Evolutionary conservation across 2,329 filamentous ascomycete genomes (phyloP), one percentile per base, ranked within the genome.

Genomic region (Xylaria sp.): DNA sequence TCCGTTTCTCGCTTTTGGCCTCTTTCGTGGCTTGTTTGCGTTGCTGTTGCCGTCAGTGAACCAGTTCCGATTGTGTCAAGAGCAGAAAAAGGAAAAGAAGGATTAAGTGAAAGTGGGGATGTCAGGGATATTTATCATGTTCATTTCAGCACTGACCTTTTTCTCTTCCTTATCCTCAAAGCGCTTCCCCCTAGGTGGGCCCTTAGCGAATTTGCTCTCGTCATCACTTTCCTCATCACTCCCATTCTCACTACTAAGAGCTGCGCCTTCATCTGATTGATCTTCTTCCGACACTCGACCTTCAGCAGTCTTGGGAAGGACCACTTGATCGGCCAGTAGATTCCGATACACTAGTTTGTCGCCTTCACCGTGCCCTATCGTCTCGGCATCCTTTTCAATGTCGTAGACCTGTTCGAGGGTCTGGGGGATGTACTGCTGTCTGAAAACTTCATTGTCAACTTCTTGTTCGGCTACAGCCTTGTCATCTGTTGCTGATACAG

Each of bases 361-460:
- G 23, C 91, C 92, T 72, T 92, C 86, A 5, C 94, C 94, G 52
- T 89, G 86, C 8, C 88, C 88, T 25, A 97, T 87, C 79, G 90
- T 90, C 75, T 93, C 91, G 1, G 90, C 93, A 74, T 98, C 96
- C 74, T 94, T 91, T 81, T 98, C 96, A 60, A 97, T 90, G 78
- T 99, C 94, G 80, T 98, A 98, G 4, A 99, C 95, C 78, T 99
- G 94, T 74, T 98, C 93, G 52, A 99, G 86, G 0, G 93, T 98
- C 80, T 97, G 94, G 0, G 96, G 96, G 62, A 99, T 98, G 80
- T 97, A 99, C 80, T 98, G 94, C 76, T 97, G 92, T 75, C 95
- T 89, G 84, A 98, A 99, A 6, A 98, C 96, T 73, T 96, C 93
- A 66, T 94, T 93, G 75, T 97, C 93, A 10, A 95, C 89, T 73